These are phyloP conservation scores for Anisodus tanguticus DNA, from an alignment of 257 asterid genomes.

Conservation along the genomic window DNA sequence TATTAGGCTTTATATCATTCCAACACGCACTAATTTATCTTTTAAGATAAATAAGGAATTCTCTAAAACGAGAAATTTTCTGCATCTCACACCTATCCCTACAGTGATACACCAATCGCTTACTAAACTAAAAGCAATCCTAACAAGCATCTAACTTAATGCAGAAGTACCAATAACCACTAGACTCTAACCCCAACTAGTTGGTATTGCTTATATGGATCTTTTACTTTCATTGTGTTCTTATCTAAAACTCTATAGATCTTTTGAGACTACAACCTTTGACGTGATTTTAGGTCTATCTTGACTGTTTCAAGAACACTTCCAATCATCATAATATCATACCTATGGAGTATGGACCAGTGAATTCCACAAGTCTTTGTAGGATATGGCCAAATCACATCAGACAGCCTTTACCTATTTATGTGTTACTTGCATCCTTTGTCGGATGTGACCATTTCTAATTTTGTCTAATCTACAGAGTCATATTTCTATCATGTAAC, in stretches of 20 bases:
- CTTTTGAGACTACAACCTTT: background rate
- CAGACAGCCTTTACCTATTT: background rate
- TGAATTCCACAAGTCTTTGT: background rate
- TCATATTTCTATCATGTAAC: background rate
- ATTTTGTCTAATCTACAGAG: background rate
- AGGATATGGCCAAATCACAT: constrained; percentile 3
- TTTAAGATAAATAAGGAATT: background rate
- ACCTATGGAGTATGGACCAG: background rate
- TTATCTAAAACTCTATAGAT: background rate
- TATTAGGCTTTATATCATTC: background rate
- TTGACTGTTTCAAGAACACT: background rate
- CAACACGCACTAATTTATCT: background rate
- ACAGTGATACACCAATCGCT: background rate
- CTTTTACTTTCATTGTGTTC: constrained; percentile 10
- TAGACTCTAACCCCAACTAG: background rate
- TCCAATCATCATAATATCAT: background rate
- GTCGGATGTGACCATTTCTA: background rate
- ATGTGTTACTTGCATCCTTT: background rate
- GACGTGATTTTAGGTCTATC: background rate
- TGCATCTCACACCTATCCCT: background rate
- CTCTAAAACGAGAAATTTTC: background rate
- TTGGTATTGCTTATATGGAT: background rate
- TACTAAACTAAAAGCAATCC: background rate
- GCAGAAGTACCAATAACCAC: constrained; percentile 4
- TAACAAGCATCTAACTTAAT: background rate